Evolutionary conservation across 169 alveolate species (phyloP).

Genomic region (Perkinsus olseni): DNA sequence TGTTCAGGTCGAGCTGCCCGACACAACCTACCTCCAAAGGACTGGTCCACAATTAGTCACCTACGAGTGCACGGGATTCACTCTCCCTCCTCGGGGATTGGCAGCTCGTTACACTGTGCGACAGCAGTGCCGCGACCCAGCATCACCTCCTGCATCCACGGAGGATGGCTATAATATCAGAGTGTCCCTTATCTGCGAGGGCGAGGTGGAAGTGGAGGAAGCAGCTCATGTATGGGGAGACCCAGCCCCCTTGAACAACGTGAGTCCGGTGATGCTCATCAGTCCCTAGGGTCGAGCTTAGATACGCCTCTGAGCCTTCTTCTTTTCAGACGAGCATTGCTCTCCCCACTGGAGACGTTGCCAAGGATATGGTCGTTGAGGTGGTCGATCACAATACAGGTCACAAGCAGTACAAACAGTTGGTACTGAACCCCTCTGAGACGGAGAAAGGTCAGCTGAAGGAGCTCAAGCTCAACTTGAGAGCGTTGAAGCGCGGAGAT

Average conservation of each 20-base stretch:
- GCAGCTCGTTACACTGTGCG: not conserved
- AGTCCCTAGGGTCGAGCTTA: not conserved
- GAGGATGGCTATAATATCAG: not conserved
- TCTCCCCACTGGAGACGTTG: not conserved
- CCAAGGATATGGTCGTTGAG: not conserved
- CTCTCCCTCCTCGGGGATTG: not conserved
- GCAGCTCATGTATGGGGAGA: not conserved
- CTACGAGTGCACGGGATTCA: not conserved
- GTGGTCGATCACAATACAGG: not conserved
- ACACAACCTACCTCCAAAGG: not conserved
- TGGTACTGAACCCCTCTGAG: not conserved
- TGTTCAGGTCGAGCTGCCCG: not conserved
- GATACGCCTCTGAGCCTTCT: not conserved
- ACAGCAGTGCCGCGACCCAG: not conserved
- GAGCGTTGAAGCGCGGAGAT: not conserved
- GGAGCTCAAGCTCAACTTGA: not conserved
- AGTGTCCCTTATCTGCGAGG: not conserved
- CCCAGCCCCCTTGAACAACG: not conserved
- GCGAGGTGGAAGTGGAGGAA: not conserved
- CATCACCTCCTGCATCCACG: not conserved
- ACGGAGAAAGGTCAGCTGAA: not conserved
- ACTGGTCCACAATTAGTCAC: not conserved
- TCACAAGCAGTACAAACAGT: not conserved
- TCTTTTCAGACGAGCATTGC: not conserved
- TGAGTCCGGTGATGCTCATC: not conserved